Evolutionary conservation across 2,329 filamentous ascomycete genomes (phyloP), one percentile per base, ranked within the genome.

Genomic region (Claviceps digitariae): DNA sequence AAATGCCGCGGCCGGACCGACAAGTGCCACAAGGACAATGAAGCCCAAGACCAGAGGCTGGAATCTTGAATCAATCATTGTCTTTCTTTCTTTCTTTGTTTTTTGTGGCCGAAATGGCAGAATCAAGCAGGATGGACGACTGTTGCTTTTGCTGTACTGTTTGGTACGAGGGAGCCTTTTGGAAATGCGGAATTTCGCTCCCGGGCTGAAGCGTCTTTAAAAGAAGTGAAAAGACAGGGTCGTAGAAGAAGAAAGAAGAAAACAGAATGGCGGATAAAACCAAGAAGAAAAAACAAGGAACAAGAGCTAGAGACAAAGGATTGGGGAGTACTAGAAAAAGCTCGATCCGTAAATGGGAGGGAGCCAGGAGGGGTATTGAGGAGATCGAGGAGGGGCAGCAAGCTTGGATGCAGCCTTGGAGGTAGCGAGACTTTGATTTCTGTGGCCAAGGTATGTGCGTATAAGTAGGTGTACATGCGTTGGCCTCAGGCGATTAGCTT

Each of bases 1-100:
- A 65, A 95, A 95, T 52, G 87, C 88, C 60, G 84, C 75, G 38
- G 81, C 79, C 20, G 86, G 86, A 56, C 75, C 75, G 52, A 83
- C 80, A 62, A 88, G 79, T 59, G 80, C 71, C 60, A 90, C 73
- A 59, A 91, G 71, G 59, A 88, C 64, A 52, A 79, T 67, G 60
- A 83, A 63, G 62, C 74, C 77, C 67, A 81, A 63, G 56, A 81
- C 63, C 61, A 79, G 67, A 63, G 74, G 71, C 60, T 72, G 71
- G 52, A 70, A 70, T 63, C 72, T 76, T 58, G 72, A 63, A 57
- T 69, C 67, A 60, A 73, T 67, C 78, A 81, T 81, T 57, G 56
- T 59, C 17, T 13, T 21, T 9, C 15, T 13, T 59, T 17, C 13
- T 21, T 5, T 20, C 5, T 21, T 15, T 36, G 34, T 3, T 34